phyloP scores from a whole-genome alignment of 805 yeast species.

The Tetrapisispora iriomotensis region DNA sequence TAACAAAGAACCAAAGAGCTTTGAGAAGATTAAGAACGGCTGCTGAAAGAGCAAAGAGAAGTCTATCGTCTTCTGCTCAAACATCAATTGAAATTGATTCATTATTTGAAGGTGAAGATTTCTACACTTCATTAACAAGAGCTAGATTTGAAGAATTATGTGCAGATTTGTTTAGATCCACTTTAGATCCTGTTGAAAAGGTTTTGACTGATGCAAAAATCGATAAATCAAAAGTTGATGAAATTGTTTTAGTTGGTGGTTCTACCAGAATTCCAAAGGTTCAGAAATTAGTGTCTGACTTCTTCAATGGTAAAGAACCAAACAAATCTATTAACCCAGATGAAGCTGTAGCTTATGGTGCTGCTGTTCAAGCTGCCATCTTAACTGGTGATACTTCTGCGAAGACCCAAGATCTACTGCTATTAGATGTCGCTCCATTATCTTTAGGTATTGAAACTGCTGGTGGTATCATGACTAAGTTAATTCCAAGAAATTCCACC shows the following conservation, averaged over 20 bases:
- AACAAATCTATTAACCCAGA: conserved; percentile 95
- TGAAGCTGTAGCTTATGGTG: conserved; percentile 99
- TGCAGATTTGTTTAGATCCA: conserved; percentile 87
- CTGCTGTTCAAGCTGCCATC: conserved; percentile 97
- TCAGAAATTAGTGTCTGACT: conserved; percentile 90
- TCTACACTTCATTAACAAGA: conserved; percentile 92
- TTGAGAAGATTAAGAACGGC: conserved; percentile 96
- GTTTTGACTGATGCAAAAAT: conserved; percentile 84
- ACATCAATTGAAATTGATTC: conserved; percentile 94
- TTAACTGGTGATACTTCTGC: conserved; percentile 93
- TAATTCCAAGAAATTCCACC: conserved; percentile 93
- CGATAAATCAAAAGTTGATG: conserved; percentile 83
- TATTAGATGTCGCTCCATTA: conserved; percentile 95
- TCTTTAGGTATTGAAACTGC: conserved; percentile 98
- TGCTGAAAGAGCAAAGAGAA: conserved; percentile 97
- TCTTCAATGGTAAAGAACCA: conserved; percentile 96
- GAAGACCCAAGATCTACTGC: conserved; percentile 88
- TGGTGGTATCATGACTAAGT: conserved; percentile 98
- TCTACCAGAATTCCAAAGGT: conserved; percentile 97
- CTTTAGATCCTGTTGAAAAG: conserved; percentile 91
- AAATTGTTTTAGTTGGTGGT: conserved; percentile 94
- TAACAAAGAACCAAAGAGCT: conserved; percentile 85
- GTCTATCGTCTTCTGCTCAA: conserved; percentile 92
- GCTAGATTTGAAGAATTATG: conserved; percentile 96
- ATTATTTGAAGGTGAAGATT: conserved; percentile 87